Evolutionary conservation across 2,329 filamentous ascomycete genomes (phyloP).

Genomic region (Diplodia corticola): DNA sequence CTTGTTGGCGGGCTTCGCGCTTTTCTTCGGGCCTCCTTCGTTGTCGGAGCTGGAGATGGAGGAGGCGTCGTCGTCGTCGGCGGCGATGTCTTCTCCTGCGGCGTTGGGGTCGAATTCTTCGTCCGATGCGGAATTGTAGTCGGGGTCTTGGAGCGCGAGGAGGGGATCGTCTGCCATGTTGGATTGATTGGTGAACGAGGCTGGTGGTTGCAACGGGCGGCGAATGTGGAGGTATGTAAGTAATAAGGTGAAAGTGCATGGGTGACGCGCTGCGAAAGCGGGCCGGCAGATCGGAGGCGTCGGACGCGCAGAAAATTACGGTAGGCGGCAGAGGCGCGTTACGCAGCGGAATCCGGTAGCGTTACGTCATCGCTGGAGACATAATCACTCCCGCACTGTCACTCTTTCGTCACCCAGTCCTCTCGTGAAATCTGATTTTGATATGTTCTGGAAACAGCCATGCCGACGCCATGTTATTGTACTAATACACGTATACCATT

Average conservation of each 20-base stretch:
- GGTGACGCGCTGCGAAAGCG: background rate
- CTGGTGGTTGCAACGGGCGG: background rate
- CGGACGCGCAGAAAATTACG: background rate
- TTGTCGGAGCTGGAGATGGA: conserved; percentile 51
- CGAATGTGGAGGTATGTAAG: background rate
- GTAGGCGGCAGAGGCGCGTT: background rate
- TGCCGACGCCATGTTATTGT: background rate
- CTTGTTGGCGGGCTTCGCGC: background rate
- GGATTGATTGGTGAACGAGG: background rate
- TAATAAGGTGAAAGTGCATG: background rate
- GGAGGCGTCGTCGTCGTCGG: conserved; percentile 11
- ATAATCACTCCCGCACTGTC: background rate
- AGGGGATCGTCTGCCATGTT: background rate
- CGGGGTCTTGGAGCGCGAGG: conserved; percentile 29
- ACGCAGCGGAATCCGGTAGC: background rate
- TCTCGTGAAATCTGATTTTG: too few species aligned
- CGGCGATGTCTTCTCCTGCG: conserved; percentile 44
- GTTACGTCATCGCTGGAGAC: background rate
- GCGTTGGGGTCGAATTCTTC: conserved; percentile 74
- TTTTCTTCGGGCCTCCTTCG: background rate
- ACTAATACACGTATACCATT: background rate
- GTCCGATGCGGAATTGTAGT: conserved; percentile 64
- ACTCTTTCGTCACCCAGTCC: too few species aligned
- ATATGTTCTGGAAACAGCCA: background rate
- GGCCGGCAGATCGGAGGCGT: background rate